These are phyloP conservation scores for Trypanosoma scelopori DNA, from an alignment of 208 protist species.

Conservation along the genomic window DNA sequence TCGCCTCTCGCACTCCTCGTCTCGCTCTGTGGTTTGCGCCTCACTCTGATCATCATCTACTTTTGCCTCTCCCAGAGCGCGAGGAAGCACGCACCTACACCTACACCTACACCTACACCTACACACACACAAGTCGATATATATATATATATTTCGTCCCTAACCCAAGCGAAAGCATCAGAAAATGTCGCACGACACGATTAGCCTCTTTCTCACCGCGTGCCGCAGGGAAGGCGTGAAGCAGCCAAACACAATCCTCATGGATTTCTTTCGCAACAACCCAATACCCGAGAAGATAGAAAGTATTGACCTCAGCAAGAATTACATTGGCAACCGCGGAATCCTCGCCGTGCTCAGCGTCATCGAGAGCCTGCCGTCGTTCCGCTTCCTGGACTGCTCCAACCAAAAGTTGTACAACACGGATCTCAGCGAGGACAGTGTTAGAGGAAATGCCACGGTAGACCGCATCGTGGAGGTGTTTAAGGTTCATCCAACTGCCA, in stretches of 20 bases:
- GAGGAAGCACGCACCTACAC: too few relatives aligned
- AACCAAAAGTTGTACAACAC: slow-evolving; percentile 93
- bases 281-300: slow-evolving; percentile 64
- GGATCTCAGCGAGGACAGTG: slow-evolving; percentile 83
- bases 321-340: slow-evolving; percentile 89
- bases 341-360: slow-evolving; percentile 80
- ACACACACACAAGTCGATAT: background rate
- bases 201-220: slow-evolving; percentile 59
- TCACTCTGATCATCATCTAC: too few relatives aligned
- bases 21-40: too few relatives aligned
- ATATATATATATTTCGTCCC: background rate
- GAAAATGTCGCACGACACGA: slow-evolving; percentile 36
- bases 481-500: slow-evolving; percentile 77
- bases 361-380: slow-evolving; percentile 70
- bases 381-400: slow-evolving; percentile 75
- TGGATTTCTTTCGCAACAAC: slow-evolving; percentile 70
- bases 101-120: background rate
- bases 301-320: slow-evolving; percentile 82
- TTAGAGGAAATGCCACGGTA: slow-evolving; percentile 86
- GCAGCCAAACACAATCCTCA: slow-evolving; percentile 70
- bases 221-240: slow-evolving; percentile 84
- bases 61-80: too few relatives aligned
- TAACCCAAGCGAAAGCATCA: slow-evolving; percentile 1
- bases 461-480: slow-evolving; percentile 84
- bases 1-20: too few relatives aligned